phyloP scores from a whole-genome alignment of 257 asterid species.

The Primulina huaijiensis region DNA sequence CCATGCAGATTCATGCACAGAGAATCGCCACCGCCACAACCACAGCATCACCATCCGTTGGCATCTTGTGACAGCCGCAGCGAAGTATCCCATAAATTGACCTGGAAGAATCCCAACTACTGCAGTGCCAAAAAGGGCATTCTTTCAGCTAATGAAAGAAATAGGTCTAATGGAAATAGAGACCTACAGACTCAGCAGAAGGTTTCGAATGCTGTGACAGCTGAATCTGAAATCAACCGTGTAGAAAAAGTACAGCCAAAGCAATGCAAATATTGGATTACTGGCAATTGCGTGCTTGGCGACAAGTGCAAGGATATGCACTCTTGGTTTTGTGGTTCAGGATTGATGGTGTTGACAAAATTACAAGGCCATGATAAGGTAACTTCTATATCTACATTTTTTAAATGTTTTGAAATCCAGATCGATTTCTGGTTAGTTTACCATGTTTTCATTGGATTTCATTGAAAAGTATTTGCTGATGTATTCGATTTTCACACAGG shows the following conservation, averaged over 20 bases:
- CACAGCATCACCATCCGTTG: constrained; percentile 4
- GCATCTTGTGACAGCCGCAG: background rate
- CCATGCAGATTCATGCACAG: constrained; percentile 51
- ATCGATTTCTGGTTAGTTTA: no score
- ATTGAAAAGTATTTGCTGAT: background rate
- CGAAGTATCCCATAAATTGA: constrained; percentile 14
- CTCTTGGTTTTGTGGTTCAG: constrained; percentile 44
- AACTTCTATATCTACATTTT: background rate
- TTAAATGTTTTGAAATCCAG: background rate
- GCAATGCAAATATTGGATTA: constrained; percentile 43
- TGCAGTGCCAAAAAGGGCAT: constrained; percentile 11
- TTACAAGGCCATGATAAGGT: constrained; percentile 61
- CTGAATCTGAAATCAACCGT: constrained; percentile 2
- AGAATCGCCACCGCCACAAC: constrained; percentile 21
- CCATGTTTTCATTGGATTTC: background rate
- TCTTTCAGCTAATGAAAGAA: constrained; percentile 11
- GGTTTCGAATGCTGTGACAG: constrained; percentile 12
- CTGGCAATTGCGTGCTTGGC: constrained; percentile 43
- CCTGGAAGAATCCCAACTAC: constrained; percentile 28
- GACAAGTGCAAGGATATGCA: constrained; percentile 47
- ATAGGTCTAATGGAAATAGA: background rate
- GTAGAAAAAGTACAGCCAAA: constrained; percentile 25
- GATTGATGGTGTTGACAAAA: constrained; percentile 44
- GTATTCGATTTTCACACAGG: constrained; percentile 22
- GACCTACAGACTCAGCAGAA: background rate